A percentile compares a stretch with the other conserved stretches of the same genome.
Evolutionary conservation across 2,329 filamentous ascomycete species (phyloP).

Genomic region (Pseudogymnoascus sp.): DNA sequence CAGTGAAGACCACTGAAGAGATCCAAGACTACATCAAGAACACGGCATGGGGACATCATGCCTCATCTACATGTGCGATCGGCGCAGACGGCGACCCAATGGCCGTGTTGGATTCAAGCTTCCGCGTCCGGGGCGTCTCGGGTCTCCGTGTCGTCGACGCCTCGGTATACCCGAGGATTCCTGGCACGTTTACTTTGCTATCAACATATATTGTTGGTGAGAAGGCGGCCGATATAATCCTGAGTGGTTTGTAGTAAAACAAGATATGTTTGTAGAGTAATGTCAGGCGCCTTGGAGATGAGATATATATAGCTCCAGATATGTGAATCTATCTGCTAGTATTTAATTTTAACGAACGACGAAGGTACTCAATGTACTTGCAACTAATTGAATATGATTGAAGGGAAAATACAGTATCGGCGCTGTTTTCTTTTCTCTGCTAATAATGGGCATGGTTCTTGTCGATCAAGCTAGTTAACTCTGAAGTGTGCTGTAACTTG

Average conservation of each 20-base stretch:
- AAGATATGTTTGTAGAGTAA: not conserved
- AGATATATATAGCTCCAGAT: not conserved
- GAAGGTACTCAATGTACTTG: not conserved
- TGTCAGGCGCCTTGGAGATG: not conserved
- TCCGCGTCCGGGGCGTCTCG: constrained; percentile 45
- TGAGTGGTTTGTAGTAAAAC: not conserved
- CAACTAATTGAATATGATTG: not conserved
- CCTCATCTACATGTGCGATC: constrained; percentile 46
- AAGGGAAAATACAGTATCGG: not conserved
- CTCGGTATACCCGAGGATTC: constrained; percentile 43
- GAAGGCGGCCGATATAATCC: constrained; percentile 38
- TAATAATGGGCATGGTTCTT: not conserved
- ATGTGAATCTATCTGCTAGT: not conserved
- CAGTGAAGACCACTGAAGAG: constrained; percentile 33
- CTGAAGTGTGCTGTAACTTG: not conserved
- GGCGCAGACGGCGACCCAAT: constrained; percentile 31
- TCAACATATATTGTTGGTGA: constrained; percentile 48
- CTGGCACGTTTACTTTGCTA: constrained; percentile 42
- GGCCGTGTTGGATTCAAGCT: constrained; percentile 45
- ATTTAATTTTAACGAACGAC: not conserved
- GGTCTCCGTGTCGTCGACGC: constrained; percentile 55
- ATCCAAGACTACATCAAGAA: constrained; percentile 40
- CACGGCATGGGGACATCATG: constrained; percentile 49
- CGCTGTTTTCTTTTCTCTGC: not conserved
- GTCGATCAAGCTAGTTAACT: not conserved